Conservation (phyloP, 805 yeast genomes). For the Gaillardinia entomophila region DNA sequence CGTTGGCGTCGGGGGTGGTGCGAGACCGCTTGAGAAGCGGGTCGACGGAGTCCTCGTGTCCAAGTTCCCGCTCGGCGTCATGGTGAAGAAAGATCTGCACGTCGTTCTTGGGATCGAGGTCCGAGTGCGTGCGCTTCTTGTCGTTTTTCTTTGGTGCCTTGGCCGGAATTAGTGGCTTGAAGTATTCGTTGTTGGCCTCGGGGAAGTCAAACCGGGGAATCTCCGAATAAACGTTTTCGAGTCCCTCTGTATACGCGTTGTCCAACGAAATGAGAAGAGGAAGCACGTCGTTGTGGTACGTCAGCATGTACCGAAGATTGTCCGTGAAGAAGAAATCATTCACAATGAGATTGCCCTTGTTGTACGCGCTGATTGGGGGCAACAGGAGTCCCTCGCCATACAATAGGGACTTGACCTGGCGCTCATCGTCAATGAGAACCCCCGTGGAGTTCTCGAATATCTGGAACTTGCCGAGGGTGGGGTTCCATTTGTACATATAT, state of each 20-base stretch:
- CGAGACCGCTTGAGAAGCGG: constrained; percentile 22
- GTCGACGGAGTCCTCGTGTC: constrained; percentile 22
- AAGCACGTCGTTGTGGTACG: constrained; percentile 31
- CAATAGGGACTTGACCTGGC: constrained; percentile 24
- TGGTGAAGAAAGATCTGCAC: constrained; percentile 4
- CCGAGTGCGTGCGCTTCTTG: constrained; percentile 9
- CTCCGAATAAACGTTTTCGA: constrained; percentile 22
- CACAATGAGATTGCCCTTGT: constrained; percentile 28
- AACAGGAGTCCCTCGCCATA: constrained; percentile 25
- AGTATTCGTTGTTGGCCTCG: constrained; percentile 21
- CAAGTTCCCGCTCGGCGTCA: constrained; percentile 1
- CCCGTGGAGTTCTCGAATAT: constrained; percentile 20
- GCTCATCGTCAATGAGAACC: constrained; percentile 21
- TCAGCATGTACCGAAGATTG: constrained; percentile 28
- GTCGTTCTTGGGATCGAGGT: neutral
- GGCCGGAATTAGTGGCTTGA: constrained; percentile 18
- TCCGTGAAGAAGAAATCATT: constrained; percentile 33
- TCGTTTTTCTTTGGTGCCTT: constrained; percentile 7
- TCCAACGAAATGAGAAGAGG: constrained; percentile 25
- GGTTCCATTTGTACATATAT: constrained; percentile 31
- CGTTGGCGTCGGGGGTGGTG: constrained; percentile 7
- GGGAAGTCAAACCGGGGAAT: constrained; percentile 28
- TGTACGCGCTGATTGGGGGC: constrained; percentile 21
- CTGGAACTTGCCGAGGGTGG: constrained; percentile 27
- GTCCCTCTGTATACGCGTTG: constrained; percentile 20